phyloP scores from a whole-genome alignment of 139 green algal species.

The Tetraselmis chui region DNA sequence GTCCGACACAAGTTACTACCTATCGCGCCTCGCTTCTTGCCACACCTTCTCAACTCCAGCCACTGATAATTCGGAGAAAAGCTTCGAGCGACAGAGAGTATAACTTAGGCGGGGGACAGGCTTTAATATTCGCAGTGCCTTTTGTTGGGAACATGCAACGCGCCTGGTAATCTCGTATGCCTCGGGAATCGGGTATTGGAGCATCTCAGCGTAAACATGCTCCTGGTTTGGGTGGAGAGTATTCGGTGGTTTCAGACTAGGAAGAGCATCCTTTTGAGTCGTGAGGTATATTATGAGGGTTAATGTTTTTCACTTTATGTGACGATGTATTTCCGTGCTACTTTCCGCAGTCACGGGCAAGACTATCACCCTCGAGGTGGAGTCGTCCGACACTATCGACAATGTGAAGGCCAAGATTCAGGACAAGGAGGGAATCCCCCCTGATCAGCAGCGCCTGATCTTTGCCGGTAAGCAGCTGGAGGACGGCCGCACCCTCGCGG shows the following conservation, averaged over 20 bases:
- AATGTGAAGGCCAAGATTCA: conserved; percentile 69
- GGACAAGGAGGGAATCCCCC: conserved; percentile 2
- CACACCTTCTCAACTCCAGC: conserved; percentile 37
- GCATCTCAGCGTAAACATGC: no score
- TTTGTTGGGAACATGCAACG: no score
- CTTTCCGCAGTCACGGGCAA: conserved; percentile 8
- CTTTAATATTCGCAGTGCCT: no score
- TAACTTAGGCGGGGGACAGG: conserved; percentile 74
- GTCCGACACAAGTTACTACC: neutral
- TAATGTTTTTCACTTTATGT: no score
- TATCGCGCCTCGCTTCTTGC: conserved; percentile 29
- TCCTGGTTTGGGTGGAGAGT: no score
- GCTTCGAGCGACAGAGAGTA: conserved; percentile 66
- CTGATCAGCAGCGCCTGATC: conserved; percentile 10
- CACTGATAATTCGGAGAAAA: conserved; percentile 31
- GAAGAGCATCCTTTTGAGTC: no score
- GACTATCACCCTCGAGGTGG: conserved; percentile 57
- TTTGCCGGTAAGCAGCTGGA: conserved; percentile 71
- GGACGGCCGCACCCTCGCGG: conserved; percentile 88
- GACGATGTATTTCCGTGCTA: no score
- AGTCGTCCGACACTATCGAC: conserved; percentile 66
- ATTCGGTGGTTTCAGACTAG: no score
- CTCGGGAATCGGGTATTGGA: no score
- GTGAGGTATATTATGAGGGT: no score
- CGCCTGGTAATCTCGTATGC: no score